Percentiles rank a stretch among this genome's conserved stretches.
These are phyloP conservation scores for Candida orba DNA, from an alignment of 805 yeast genomes.

Conservation along the genomic window DNA sequence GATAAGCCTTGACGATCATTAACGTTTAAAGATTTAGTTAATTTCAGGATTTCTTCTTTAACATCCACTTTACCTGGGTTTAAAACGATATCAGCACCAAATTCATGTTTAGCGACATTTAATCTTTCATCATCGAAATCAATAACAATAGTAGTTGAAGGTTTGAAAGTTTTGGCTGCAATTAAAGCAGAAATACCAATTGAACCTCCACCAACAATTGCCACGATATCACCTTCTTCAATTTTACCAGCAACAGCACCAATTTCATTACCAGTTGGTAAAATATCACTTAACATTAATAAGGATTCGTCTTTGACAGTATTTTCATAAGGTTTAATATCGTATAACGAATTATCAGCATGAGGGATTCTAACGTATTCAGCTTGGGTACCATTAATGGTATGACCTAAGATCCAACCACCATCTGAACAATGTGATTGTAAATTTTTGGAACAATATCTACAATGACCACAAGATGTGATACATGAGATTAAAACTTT, in stretches of 20 bases:
- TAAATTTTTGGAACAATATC: constrained; percentile 45
- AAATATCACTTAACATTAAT: constrained; percentile 54
- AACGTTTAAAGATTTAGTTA: constrained; percentile 21
- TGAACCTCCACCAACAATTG: constrained; percentile 63
- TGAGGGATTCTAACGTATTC: constrained; percentile 50
- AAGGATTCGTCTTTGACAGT: constrained; percentile 40
- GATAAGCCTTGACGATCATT: constrained; percentile 26
- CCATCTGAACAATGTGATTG: constrained; percentile 57
- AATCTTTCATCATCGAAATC: constrained; percentile 55
- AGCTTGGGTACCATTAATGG: constrained; percentile 64
- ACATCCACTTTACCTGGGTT: constrained; percentile 43
- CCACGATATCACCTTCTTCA: constrained; percentile 49
- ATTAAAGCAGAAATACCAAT: constrained; percentile 59
- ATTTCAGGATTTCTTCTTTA: constrained; percentile 29
- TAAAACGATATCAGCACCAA: constrained; percentile 53
- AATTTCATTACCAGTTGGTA: constrained; percentile 63
- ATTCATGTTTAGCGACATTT: constrained; percentile 43
- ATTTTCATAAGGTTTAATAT: constrained; percentile 27
- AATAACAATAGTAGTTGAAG: constrained; percentile 47
- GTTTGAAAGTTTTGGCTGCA: constrained; percentile 46
- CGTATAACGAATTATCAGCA: constrained; percentile 34
- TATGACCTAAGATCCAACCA: constrained; percentile 48
- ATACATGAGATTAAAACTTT: constrained; percentile 59
- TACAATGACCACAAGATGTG: constrained; percentile 54
- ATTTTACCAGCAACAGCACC: constrained; percentile 53